Evolutionary conservation across 2,329 filamentous ascomycete species (phyloP).

Genomic region (Zasmidium citrigriseum): DNA sequence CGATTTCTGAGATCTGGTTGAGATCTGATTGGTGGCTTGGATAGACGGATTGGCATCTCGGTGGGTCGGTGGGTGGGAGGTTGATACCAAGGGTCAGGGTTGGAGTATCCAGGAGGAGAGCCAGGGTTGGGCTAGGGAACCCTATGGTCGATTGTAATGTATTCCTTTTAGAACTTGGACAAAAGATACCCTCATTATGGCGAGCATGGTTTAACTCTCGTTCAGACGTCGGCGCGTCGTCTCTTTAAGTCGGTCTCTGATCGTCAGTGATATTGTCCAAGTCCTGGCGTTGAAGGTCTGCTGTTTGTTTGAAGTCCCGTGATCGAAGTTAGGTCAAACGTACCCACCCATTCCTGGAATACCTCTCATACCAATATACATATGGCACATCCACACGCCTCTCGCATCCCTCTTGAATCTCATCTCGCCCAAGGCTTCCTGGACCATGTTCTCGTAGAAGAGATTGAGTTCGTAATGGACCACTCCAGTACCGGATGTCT

Average conservation of each 20-base stretch:
- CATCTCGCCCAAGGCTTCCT: background rate
- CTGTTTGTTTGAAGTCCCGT: too few relatives aligned
- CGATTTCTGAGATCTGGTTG: slow-evolving; percentile 14
- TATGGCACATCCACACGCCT: background rate
- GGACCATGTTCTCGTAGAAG: background rate
- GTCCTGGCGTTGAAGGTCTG: too few relatives aligned
- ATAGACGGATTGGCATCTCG: background rate
- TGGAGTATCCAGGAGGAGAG: background rate
- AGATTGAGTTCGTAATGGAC: background rate
- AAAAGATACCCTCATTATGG: background rate
- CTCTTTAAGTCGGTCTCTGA: too few relatives aligned
- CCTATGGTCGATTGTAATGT: background rate
- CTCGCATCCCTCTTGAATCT: background rate
- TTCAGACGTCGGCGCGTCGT: background rate
- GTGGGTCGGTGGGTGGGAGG: too few relatives aligned
- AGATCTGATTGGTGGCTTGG: background rate
- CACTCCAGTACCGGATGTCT: background rate
- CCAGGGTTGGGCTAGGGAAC: background rate
- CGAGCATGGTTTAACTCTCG: background rate
- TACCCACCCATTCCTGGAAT: background rate
- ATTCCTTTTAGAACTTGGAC: background rate
- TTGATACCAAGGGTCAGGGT: background rate
- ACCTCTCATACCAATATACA: background rate
- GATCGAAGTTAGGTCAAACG: too few relatives aligned
- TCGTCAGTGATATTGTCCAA: too few relatives aligned